phyloP scores from a whole-genome alignment of 495 filamentous ascomycete genomes.

The Aspergillus sclerotioniger region DNA sequence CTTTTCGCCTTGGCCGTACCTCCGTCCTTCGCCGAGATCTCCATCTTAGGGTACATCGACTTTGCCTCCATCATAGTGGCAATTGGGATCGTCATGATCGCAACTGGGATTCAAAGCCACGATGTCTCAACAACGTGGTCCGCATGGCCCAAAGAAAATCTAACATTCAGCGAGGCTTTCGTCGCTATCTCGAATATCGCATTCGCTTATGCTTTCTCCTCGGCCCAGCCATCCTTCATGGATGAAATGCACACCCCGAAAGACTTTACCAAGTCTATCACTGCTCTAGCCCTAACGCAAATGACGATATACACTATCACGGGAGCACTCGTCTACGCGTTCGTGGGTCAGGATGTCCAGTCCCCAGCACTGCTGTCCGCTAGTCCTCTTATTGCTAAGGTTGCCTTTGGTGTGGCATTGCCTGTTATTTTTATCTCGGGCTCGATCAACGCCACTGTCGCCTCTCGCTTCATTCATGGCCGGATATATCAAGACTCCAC shows the following conservation, averaged over 20 bases:
- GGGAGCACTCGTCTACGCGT: conserved; percentile 64
- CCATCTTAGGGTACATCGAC: conserved; percentile 59
- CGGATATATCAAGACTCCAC: conserved; percentile 50
- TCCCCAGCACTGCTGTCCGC: conserved; percentile 67
- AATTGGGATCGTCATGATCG: conserved; percentile 66
- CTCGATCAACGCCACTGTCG: conserved; percentile 59
- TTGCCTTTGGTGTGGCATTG: conserved; percentile 69
- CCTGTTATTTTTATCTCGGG: conserved; percentile 70
- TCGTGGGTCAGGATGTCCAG: conserved; percentile 60
- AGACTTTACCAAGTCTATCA: conserved; percentile 62
- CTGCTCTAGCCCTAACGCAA: conserved; percentile 55
- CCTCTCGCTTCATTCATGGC: conserved; percentile 59
- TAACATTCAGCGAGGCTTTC: conserved; percentile 40
- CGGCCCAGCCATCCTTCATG: conserved; percentile 70
- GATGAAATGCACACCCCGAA: conserved; percentile 68
- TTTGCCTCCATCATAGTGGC: conserved; percentile 63
- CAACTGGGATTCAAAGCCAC: conserved; percentile 47
- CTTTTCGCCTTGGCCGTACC: conserved; percentile 61
- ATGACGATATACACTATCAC: conserved; percentile 66
- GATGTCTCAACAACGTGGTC: conserved; percentile 35
- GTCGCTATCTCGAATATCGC: conserved; percentile 67
- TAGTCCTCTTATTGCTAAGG: conserved; percentile 54
- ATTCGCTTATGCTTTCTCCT: conserved; percentile 63
- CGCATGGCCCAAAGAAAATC: conserved; percentile 33
- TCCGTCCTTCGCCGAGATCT: conserved; percentile 48